Evolutionary conservation across 2,329 filamentous ascomycete genomes (phyloP), one percentile per base, ranked within the genome.

Genomic region (Paracorniculantispora psalliotae): DNA sequence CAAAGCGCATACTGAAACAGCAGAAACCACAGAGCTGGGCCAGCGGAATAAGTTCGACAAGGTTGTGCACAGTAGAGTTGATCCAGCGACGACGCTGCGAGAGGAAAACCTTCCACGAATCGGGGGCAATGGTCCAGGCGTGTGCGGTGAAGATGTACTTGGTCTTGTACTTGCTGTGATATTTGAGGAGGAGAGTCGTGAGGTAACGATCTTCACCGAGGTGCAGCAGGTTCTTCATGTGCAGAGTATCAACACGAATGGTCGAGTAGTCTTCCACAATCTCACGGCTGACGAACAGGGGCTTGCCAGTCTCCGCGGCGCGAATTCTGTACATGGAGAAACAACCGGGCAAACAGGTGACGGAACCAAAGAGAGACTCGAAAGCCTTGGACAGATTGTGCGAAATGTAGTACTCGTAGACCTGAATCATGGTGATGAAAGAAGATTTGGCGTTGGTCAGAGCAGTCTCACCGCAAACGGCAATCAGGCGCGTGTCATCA

Each of bases 41-140:
- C 74, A 99, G 81, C 6, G 93, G 92, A 63, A 97, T 93, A 62
- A 99, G 87, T 73, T 99, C 94, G 63, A 96, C 90, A 63, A 99
- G 81, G 73, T 99, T 99, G 81, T 99, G 94, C 54, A 99, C 91
- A 0, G 94, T 99, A 59, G 92, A 97, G 81, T 99, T 99, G 76
- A 99, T 99, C 94, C 94, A 99, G 72, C 94, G 90, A 80, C 94
- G 93, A 81, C 94, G 91, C 77, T 99, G 94, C 26, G 94, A 99
- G 73, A 97, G 81, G 83, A 99, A 97, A 61, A 99, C 91, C 44
- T 81, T 77, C 90, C 92, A 97, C 63, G 88, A 91, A 73, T 99
- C 94, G 7, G 94, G 94, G 8, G 94, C 94, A 67, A 97, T 92
- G 13, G 94, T 99, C 91, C 91, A 97, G 26, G 94, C 94, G 68